Evolutionary conservation across 441 rosid species (phyloP), one percentile per base, ranked within the genome.

Genomic region (Melastoma candidum): DNA sequence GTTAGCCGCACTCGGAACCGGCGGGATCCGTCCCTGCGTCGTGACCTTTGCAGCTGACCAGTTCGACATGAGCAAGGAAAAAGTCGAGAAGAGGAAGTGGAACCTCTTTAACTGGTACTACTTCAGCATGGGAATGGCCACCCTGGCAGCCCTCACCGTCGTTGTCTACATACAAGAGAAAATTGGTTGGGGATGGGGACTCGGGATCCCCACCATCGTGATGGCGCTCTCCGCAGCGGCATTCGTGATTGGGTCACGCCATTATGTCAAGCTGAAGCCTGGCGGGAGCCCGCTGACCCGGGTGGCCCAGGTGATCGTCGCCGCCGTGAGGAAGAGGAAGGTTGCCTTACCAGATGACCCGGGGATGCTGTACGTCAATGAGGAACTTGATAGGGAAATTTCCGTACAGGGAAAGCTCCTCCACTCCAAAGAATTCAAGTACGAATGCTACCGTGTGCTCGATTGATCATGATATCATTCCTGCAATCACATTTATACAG

Each of bases 41-140:
- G 78, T 80, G 4, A 63, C 84, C 12, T 83, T 76, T 39, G 84
- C 84, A 0, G 90, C 84, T 0, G 90, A 83, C 67, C 84, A 80
- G 57, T 57, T 83, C 11, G 82, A 71, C 62, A 71, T 74, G 82
- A 57, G 55, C 26, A 67, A 65, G 61, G 41, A 74, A 10, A 68
- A 67, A 1, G 66, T 45, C 0, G 66, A 39, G 6, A 65, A 77
- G 7, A 54, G 72, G 0, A 57, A 62, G 7, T 77, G 90, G 85
- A 83, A 76, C 44, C 76, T 83, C 68, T 83, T 83, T 72, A 80
- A 80, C 46, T 83, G 81, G 87, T 83, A 78, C 60, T 83, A 71
- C 61, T 78, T 83, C 54, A 22, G 68, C 56, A 71, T 78, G 84
- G 82, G 83, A 43, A 32, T 72, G 32, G 86, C 90, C 4, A 76